Base-by-base conservation (phyloP, 306 rosid genomes). In the Quercus glauca region DNA sequence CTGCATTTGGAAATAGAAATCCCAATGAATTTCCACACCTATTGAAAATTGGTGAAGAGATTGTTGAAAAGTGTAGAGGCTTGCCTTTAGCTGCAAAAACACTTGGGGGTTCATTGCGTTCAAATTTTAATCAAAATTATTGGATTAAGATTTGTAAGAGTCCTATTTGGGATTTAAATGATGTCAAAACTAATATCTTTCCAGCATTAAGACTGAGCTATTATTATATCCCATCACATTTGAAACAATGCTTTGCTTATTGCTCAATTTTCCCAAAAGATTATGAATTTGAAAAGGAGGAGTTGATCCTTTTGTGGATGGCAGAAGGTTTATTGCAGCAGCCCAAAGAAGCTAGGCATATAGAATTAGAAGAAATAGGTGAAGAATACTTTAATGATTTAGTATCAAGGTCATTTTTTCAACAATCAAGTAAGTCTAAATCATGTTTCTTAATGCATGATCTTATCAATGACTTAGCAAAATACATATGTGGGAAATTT, bases 401-500 rank as follows among this genome's bases (percentile, higher is more conserved):
- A 33, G 55, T 63, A 26, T 74, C 80, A 12, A 55, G 82, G 29
- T 88, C 85, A 31, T 82, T 88, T 59, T 31, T 86, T 26, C 75
- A 85, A 5, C 74, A 81, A 14, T 82, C 86, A 23, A 41, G 73
- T 28, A 74, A 33, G 14, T 33, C 70, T 15, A 0, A 4, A 18
- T 8, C 26, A 1, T 0, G 3, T 29, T 83, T 77, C 26, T 13
- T 75, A 56, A 81, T 87, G 86, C 89, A 85, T 72, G 80, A 73
- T 57, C 84, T 85, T 43, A 60, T 83, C 17, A 51, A 83, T 52
- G 89, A 87, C 43, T 55, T 89, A 25, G 89, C 86, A 56, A 76
- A 81, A 21, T 55, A 12, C 10, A 45, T 45, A 10, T 45, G 3
- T 45, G 52, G 52, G 11, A 45, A 45, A 0, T 45, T 45, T 45